Evolutionary conservation across 225 moss, liverwort and hornwort species (phyloP).

Genomic region (Marchantia polymorpha): DNA sequence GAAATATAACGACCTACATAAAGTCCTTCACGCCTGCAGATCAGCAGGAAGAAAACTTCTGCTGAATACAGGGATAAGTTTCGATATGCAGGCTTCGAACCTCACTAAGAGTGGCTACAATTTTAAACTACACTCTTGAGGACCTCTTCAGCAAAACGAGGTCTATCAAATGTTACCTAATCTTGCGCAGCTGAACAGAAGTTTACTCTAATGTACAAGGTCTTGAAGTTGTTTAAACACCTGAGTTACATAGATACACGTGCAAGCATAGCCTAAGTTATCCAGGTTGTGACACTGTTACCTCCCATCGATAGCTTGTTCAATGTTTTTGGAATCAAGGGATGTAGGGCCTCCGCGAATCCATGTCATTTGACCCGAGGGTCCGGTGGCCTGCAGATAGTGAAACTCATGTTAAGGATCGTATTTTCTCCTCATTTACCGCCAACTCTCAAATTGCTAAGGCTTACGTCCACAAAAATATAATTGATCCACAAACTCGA

Average conservation of each 20-base stretch:
- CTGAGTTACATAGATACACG: not conserved
- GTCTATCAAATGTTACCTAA: no score
- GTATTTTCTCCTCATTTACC: not conserved
- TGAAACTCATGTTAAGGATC: not conserved
- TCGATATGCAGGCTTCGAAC: no score
- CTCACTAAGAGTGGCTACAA: no score
- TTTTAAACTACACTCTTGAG: no score
- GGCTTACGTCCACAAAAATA: no score
- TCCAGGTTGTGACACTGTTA: slow-evolving; percentile 1
- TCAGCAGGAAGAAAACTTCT: no score
- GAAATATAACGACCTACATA: no score
- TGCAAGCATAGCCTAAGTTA: not conserved
- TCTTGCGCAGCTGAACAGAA: no score
- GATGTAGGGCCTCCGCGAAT: slow-evolving; percentile 72
- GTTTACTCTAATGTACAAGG: not conserved
- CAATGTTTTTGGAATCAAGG: slow-evolving; percentile 65
- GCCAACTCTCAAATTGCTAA: not conserved
- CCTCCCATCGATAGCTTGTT: slow-evolving; percentile 78
- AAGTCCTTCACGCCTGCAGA: no score
- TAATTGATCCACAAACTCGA: not conserved
- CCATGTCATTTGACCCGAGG: slow-evolving; percentile 92
- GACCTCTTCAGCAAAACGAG: no score
- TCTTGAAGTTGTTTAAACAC: not conserved
- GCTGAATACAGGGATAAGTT: no score
- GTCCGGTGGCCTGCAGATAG: slow-evolving; percentile 61